Evolutionary conservation across 1,284 basidiomycete genomes (phyloP), one percentile per base, ranked within the genome.

Genomic region (Porphyrellus sp.): DNA sequence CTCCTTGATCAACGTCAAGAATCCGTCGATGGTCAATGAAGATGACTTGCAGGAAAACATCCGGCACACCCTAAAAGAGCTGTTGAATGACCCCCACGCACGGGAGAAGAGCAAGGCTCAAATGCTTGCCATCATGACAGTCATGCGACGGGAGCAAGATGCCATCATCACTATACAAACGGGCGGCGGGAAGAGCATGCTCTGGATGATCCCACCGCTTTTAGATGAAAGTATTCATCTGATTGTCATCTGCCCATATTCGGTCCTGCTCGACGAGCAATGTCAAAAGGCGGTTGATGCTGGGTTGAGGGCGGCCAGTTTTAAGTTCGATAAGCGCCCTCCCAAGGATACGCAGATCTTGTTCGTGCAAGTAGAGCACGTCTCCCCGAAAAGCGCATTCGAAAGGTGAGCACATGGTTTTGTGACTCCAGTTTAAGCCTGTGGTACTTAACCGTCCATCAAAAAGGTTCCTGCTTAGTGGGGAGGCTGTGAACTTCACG

Each of bases 321-420:
- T 41, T 5, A 25, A 4, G 15, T 12, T 20, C 8, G 1, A 5
- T 4, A 49, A 40, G 8, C 2, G 0, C 30, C 18, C 20, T 16
- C 39, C 38, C 0, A 9, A 40, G n/a, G 18, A 49, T 18, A 49
- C 21, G 1, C 38, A 49, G 30, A 25, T 49, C 30, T 16, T 49
- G 5, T 49, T 49, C 9, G 40, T 49, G 4, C 48, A 49, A n/a
- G 48, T 49, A 23, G 48, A 49, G 13, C 48, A 49, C 8, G 24
- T 49, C 39, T 20, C 3, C 3, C 38, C 1, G 8, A 34, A 27
- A 9, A 35, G 23, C 24, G 5, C 3, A 0, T 49, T 40, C 21
- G n/a, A 35, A 16, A 37, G 7, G 45, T 46, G 8, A 21, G 45
- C 8, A 2, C 25, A 11, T 11, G 21, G 1, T 16, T 31, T 24